Percentiles rank a stretch among this genome's conserved stretches.
phyloP scores from a whole-genome alignment of 1,284 basidiomycete genomes.

The Ganoderma leucocontextum region DNA sequence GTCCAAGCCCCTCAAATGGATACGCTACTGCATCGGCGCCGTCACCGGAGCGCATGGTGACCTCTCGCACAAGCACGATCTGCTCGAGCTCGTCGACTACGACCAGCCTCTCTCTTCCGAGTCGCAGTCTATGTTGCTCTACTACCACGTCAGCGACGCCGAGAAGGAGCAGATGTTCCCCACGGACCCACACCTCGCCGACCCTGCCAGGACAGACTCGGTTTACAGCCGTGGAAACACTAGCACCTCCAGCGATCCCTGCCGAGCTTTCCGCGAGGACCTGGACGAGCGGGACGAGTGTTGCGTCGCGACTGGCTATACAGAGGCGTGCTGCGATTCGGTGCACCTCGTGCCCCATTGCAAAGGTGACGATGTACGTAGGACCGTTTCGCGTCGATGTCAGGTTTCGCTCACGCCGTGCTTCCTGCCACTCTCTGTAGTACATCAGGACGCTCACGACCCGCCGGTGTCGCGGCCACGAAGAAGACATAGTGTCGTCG shows the following conservation, averaged over 20 bases:
- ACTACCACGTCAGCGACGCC: not conserved
- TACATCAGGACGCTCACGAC: not conserved
- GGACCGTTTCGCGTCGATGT: not conserved
- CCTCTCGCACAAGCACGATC: not conserved
- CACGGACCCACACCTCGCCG: not conserved
- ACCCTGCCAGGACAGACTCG: not conserved
- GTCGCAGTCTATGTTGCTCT: not conserved
- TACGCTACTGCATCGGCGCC: not conserved
- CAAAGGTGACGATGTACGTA: not conserved
- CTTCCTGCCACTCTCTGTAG: not conserved
- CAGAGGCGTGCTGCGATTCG: not conserved
- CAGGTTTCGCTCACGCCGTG: not conserved
- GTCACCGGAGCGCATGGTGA: not conserved
- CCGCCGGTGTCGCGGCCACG: not conserved
- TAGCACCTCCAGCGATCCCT: not conserved
- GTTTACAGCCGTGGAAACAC: not conserved
- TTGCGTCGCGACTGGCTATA: not conserved
- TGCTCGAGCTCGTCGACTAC: not conserved
- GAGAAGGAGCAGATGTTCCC: conserved; percentile 3
- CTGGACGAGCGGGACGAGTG: not conserved
- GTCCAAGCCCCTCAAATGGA: conserved; percentile 1
- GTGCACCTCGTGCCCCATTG: not conserved
- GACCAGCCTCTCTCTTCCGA: not conserved
- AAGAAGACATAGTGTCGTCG: not conserved
- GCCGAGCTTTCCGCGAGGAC: not conserved